A percentile compares a stretch with the other conserved stretches of the same genome.
These are phyloP conservation scores for Teunomyces lycoperdinae DNA, from an alignment of 805 yeast species.

Conservation along the genomic window DNA sequence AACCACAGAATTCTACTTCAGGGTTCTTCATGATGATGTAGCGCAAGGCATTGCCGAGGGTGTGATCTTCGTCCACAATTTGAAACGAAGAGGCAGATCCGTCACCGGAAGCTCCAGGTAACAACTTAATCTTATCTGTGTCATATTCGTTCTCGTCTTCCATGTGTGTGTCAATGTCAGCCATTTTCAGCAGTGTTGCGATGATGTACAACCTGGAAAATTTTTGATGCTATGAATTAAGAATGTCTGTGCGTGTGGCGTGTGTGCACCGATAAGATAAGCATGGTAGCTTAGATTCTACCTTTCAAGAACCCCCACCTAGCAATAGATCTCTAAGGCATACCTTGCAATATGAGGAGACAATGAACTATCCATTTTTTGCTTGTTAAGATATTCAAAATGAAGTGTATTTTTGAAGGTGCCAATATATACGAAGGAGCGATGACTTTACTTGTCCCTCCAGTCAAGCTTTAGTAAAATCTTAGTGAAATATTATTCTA, in stretches of 20 bases:
- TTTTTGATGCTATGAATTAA: slow-evolving; percentile 1
- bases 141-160: slow-evolving; percentile 50
- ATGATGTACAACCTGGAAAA: slow-evolving; percentile 6
- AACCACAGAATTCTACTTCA: slow-evolving; percentile 97
- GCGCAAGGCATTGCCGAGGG: slow-evolving; percentile 90
- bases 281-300: no score
- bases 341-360: no score
- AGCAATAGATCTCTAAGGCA: no score
- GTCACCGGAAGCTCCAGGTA: slow-evolving; percentile 89
- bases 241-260: background rate
- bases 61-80: slow-evolving; percentile 91
- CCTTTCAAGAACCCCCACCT: no score
- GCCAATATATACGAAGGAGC: no score
- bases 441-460: no score
- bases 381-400: no score
- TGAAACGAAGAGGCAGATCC: slow-evolving; percentile 95
- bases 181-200: slow-evolving; percentile 3
- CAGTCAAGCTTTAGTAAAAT: no score
- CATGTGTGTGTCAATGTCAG: slow-evolving; percentile 12
- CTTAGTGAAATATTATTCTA: no score
- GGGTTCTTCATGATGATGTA: slow-evolving; percentile 97
- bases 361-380: no score
- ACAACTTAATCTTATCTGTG: slow-evolving; percentile 56
- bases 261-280: slow-evolving; percentile 2
- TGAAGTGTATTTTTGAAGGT: no score